These are phyloP conservation scores for Platismatia glauca DNA, from an alignment of 495 filamentous ascomycete species.

Conservation along the genomic window DNA sequence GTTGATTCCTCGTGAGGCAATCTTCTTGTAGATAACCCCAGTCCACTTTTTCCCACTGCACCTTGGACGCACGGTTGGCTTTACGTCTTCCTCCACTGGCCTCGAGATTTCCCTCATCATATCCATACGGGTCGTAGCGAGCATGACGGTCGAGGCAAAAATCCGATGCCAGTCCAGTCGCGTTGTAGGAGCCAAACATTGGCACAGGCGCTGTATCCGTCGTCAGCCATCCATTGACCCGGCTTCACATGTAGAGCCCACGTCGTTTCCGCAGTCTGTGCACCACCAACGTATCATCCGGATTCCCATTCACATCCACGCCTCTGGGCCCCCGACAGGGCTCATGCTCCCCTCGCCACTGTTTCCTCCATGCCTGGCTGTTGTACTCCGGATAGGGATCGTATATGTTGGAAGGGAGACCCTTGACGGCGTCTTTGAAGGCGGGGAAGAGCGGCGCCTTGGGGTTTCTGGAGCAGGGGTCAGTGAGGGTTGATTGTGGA, in stretches of 20 bases:
- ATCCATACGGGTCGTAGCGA: constrained; percentile 46
- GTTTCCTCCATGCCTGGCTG: constrained; percentile 33
- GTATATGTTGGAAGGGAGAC: constrained; percentile 28
- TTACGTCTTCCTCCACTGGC: constrained; percentile 18
- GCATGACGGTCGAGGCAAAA: constrained; percentile 48
- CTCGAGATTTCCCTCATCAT: constrained; percentile 29
- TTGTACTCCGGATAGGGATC: constrained; percentile 47
- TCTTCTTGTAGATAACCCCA: constrained; percentile 62
- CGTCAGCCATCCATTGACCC: constrained; percentile 13
- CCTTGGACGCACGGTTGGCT: constrained; percentile 21
- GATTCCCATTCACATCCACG: constrained; percentile 34
- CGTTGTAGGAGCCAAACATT: constrained; percentile 41
- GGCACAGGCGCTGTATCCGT: constrained; percentile 32
- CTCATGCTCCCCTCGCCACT: constrained; percentile 36
- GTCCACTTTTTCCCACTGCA: constrained; percentile 58
- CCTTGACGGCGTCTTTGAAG: constrained; percentile 13
- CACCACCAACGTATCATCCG: constrained; percentile 39
- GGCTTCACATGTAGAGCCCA: constrained; percentile 1
- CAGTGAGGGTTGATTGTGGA: neutral
- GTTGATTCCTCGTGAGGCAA: constrained; percentile 54
- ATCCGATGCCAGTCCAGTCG: constrained; percentile 36
- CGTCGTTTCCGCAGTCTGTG: constrained; percentile 32
- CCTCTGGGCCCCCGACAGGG: constrained; percentile 43
- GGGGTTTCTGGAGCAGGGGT: constrained; percentile 12
- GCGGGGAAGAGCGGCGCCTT: constrained; percentile 12